A percentile compares a stretch with the other conserved stretches of the same genome.
These are phyloP conservation scores for Penicillium sp. DNA, from an alignment of 2,329 filamentous ascomycete species.

Conservation along the genomic window DNA sequence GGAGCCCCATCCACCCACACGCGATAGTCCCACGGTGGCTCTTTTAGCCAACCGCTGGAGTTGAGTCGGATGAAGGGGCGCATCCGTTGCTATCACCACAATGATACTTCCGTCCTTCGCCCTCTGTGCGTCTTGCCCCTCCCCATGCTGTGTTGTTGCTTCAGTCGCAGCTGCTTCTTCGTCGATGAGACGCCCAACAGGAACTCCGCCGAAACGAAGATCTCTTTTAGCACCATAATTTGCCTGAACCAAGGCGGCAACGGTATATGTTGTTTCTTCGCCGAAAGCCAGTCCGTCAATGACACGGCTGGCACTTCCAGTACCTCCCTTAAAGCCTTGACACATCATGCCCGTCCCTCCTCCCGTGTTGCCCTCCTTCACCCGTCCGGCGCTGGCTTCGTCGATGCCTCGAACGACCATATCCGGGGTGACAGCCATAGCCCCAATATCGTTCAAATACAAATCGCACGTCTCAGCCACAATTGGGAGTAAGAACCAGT, in stretches of 20 bases:
- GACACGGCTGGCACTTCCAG: slow-evolving; percentile 9
- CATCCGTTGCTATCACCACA: slow-evolving; percentile 9
- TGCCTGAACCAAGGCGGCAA: slow-evolving; percentile 9
- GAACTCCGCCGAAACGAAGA: slow-evolving; percentile 8
- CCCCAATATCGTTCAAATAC: slow-evolving; percentile 10
- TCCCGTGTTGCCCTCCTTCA: slow-evolving; percentile 7
- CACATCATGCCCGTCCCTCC: slow-evolving; percentile 13
- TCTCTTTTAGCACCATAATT: slow-evolving; percentile 11
- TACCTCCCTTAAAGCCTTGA: slow-evolving; percentile 12
- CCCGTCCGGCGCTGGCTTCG: neutral
- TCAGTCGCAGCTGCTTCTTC: neutral
- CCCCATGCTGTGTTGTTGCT: neutral
- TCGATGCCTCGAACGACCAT: slow-evolving; percentile 11
- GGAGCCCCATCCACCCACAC: slow-evolving; percentile 10
- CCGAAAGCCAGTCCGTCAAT: slow-evolving; percentile 9
- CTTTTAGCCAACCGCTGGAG: slow-evolving; percentile 12
- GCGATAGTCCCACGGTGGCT: slow-evolving; percentile 7
- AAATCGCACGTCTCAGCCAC: slow-evolving; percentile 11
- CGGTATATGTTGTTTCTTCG: slow-evolving; percentile 2
- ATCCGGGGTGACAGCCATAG: slow-evolving; percentile 11
- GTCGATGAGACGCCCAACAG: slow-evolving; percentile 8
- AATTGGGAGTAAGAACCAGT: slow-evolving; percentile 11
- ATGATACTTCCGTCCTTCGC: slow-evolving; percentile 11
- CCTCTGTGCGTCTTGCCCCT: neutral
- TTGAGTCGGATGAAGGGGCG: slow-evolving; percentile 7